Evolutionary conservation across 1,284 basidiomycete genomes (phyloP), one percentile per base, ranked within the genome.

Genomic region (Puccinia polysora): DNA sequence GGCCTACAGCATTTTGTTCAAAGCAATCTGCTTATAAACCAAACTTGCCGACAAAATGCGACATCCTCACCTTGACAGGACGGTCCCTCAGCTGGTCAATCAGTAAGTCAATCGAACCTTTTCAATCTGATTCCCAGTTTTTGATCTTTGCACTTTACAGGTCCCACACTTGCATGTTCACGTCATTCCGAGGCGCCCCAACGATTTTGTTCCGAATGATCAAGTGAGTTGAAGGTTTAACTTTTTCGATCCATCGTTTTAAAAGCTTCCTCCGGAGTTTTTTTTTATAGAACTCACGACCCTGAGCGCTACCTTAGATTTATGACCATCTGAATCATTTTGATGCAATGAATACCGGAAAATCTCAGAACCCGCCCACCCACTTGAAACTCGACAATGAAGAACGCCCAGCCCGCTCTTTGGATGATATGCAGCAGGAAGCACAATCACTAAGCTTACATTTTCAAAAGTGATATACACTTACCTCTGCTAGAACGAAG

Each of bases 131-230:
- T n/a, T n/a, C n/a, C n/a, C n/a, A n/a, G n/a, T n/a, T n/a, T n/a
- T n/a, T n/a, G n/a, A n/a, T n/a, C n/a, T n/a, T n/a, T n/a, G n/a
- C n/a, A n/a, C n/a, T n/a, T n/a, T n/a, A 34, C 76, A 78, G 32
- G 78, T 79, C 3, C 74, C 73, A 18, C 79, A 79, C 52, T 65
- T 79, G 1, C 79, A 79, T 64, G 77, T 79, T 7, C 79, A 79
- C 73, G 73, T 79, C 14, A 65, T 79, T n/a, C 78, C 79, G 8
- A 73, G 79, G 2, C 75, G 75, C 30, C 70, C 72, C 40, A 75
- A 77, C 25, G 79, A 79, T 58, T 76, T 79, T 62, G 68, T 69
- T 56, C 78, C 78, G 0, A 78, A 77, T 36, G 79, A 79, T 50
- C 58, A 73, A 14, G 70, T 79, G 20, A 77, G 79, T 71, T 69